These are phyloP conservation scores for Colletotrichum brevisporum DNA, from an alignment of 2,329 filamentous ascomycete genomes.

Conservation along the genomic window DNA sequence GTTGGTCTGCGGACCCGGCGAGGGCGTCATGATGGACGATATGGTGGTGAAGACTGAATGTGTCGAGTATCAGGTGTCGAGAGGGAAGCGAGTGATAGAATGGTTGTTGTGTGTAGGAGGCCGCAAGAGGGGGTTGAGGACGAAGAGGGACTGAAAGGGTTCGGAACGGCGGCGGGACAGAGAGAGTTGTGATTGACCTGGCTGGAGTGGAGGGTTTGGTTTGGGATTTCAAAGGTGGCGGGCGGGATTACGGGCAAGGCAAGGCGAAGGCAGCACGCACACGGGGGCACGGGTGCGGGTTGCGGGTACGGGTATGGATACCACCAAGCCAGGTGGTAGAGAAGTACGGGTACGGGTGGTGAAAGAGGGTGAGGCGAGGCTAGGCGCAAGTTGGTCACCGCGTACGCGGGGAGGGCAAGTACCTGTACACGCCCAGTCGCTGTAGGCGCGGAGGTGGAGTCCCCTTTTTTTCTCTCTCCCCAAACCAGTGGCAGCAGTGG, in stretches of 20 bases:
- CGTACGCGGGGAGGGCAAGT: not conserved
- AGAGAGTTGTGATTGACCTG: slow-evolving; percentile 13
- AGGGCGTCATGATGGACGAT: slow-evolving; percentile 53
- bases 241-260: slow-evolving; percentile 23
- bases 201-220: not conserved
- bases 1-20: slow-evolving; percentile 47
- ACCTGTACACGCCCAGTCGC: not conserved
- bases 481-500: not conserved
- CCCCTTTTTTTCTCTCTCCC: not conserved
- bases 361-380: too few species aligned
- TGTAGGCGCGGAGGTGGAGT: not conserved
- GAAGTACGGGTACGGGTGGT: too few species aligned
- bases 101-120: not conserved
- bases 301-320: slow-evolving; percentile 8
- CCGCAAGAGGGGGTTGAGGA: slow-evolving; percentile 4
- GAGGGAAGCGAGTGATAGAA: too few species aligned
- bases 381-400: not conserved
- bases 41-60: not conserved
- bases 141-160: not conserved
- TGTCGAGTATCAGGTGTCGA: not conserved
- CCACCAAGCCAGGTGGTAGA: not conserved
- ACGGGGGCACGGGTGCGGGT: not conserved
- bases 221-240: slow-evolving; percentile 37
- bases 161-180: slow-evolving; percentile 17
- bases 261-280: slow-evolving; percentile 9